phyloP scores from a whole-genome alignment of 495 filamentous ascomycete genomes.

The Cryomyces antarcticus region DNA sequence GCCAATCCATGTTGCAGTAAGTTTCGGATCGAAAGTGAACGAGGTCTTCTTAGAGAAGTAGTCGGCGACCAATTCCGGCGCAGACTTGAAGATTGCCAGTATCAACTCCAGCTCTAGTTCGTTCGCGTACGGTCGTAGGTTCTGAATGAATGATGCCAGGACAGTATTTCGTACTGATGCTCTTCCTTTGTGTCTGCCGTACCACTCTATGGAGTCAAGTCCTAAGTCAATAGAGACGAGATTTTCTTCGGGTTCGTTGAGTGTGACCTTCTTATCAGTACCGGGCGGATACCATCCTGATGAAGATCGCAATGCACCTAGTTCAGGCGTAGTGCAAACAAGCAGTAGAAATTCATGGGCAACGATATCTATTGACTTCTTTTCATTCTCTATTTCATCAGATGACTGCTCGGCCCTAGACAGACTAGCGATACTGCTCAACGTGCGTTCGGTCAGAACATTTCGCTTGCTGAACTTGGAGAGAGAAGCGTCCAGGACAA shows the following conservation, averaged over 20 bases:
- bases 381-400: constrained; percentile 16
- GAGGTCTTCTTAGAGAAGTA: constrained; percentile 64
- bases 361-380: constrained; percentile 29
- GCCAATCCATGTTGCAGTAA: constrained; percentile 82
- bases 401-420: constrained; percentile 29
- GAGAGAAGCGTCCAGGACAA: constrained; percentile 51
- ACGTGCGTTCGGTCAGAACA: constrained; percentile 46
- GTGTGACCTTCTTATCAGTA: constrained; percentile 18
- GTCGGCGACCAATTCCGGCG: constrained; percentile 65
- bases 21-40: constrained; percentile 78
- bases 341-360: constrained; percentile 52
- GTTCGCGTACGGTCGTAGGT: constrained; percentile 67
- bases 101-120: constrained; percentile 63
- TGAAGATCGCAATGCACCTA: constrained; percentile 47
- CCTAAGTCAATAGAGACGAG: constrained; percentile 39
- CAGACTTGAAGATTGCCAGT: constrained; percentile 53
- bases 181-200: constrained; percentile 39
- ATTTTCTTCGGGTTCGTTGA: constrained; percentile 5
- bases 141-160: constrained; percentile 53
- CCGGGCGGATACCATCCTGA: constrained; percentile 57
- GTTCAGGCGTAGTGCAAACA: constrained; percentile 47
- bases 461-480: constrained; percentile 47
- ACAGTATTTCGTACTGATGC: constrained; percentile 57
- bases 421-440: constrained; percentile 49
- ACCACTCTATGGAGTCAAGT: constrained; percentile 45